Base-by-base conservation (phyloP, 2,329 filamentous ascomycete genomes). In the Aspergillus sergii region DNA sequence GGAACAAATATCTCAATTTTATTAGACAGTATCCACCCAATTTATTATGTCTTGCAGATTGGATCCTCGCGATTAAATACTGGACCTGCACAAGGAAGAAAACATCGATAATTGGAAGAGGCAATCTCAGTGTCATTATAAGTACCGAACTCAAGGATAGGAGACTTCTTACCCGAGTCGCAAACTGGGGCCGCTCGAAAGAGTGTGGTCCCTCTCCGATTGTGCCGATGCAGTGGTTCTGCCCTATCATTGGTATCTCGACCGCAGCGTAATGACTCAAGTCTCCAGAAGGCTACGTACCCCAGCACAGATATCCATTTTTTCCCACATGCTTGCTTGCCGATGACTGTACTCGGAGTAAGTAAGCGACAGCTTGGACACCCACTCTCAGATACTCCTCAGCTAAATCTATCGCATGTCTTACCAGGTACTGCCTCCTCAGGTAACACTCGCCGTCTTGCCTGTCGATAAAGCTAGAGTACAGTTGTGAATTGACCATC, bases 11-110 rank as follows among this genome's bases (percentile, higher is more conserved):
- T 21, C 32, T 26, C 32, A 2, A 10, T 26, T 26, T 55, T 21
- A 36, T 55, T 55, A 55, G 51, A 55, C 51, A 55, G 57, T 28
- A 28, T 48, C 57, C 57, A 59, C 57, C 36, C 39, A 55, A 41
- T 36, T 28, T 39, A 39, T 55, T 39, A 55, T 55, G 51, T 48
- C 58, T 59, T 59, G 48, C 58, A 59, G 48, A 59, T 54, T 54
- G 28, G 16, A 43, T 53, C 28, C 41, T 59, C 34, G 12, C 14
- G 36, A 23, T 32, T 59, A 21, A n/a, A 7, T 21, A 11, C 9
- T 45, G 26, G n/a, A 3, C 34, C 21, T 45, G 19, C 19, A 16
- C 21, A 32, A 45, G 14, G 46, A 23, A 28, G 46, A 48, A n/a
- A 41, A 43, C 46, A 26, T 54, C 36, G 48, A 32, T 30, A 50